Percentiles rank a stretch among this genome's conserved stretches.
These are phyloP conservation scores for Fraxinus latifolia DNA, from an alignment of 305 asterid genomes.

Conservation along the genomic window DNA sequence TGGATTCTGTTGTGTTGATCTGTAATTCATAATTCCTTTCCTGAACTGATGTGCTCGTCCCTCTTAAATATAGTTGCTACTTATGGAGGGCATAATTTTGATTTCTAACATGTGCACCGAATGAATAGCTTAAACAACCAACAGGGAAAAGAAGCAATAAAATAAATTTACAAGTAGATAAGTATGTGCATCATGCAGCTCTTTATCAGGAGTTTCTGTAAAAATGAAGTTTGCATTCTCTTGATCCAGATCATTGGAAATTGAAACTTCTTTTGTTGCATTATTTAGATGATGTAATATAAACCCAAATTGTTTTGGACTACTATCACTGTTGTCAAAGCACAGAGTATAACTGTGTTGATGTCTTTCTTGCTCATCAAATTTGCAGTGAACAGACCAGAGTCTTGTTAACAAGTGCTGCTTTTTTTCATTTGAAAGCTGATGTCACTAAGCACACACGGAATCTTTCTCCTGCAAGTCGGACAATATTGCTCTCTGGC, in stretches of 20 bases:
- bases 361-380: constrained; percentile 12
- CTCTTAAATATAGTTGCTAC: neutral
- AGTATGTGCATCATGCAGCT: neutral
- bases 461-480: constrained; percentile 81
- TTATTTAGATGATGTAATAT: neutral
- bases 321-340: neutral
- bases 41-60: neutral
- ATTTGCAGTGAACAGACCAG: constrained; percentile 65
- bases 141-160: neutral
- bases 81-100: neutral
- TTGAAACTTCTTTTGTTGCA: neutral
- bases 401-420: constrained; percentile 67
- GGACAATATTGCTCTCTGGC: constrained; percentile 77
- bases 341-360: neutral
- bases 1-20: neutral
- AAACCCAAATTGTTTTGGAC: neutral
- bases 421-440: constrained; percentile 64
- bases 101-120: neutral
- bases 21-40: neutral
- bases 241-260: neutral
- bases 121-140: neutral
- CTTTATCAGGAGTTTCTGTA: neutral
- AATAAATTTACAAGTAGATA: neutral
- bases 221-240: neutral
- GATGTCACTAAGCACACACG: constrained; percentile 58